Conservation (phyloP, 2,329 filamentous ascomycete genomes). For the Leptographium lundbergii region DNA sequence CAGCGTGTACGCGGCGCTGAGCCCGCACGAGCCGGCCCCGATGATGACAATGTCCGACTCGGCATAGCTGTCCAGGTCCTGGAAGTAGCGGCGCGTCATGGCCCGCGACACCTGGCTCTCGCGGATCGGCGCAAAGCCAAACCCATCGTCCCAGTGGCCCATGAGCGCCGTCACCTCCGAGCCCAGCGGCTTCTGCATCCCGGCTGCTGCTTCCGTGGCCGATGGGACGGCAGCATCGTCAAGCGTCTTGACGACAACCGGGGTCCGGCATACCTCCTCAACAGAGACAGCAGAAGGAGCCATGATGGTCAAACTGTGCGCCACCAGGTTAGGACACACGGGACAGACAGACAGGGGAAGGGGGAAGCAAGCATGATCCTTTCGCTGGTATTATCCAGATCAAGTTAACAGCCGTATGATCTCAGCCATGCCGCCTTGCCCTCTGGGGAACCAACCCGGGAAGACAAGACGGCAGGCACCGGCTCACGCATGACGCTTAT, state of each 20-base stretch:
- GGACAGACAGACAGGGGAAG: constrained; percentile 16
- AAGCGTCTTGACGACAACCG: constrained; percentile 24
- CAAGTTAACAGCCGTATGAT: constrained; percentile 26
- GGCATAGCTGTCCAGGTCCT: constrained; percentile 76
- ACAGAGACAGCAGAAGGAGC: constrained; percentile 51
- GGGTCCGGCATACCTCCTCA: background rate
- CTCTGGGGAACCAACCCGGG: background rate
- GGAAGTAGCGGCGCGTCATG: constrained; percentile 89
- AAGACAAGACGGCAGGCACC: constrained; percentile 8
- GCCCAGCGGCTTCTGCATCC: constrained; percentile 18
- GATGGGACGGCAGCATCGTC: constrained; percentile 20
- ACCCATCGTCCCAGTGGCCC: constrained; percentile 59
- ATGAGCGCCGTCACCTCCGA: constrained; percentile 29
- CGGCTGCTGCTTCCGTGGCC: constrained; percentile 26
- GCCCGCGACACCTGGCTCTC: constrained; percentile 86
- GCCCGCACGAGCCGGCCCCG: constrained; percentile 77
- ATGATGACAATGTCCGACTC: constrained; percentile 92
- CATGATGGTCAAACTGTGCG: constrained; percentile 42
- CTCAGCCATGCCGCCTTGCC: constrained; percentile 18
- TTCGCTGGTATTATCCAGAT: constrained; percentile 51
- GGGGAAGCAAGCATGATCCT: constrained; percentile 94
- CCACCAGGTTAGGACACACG: constrained; percentile 10
- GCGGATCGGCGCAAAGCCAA: constrained; percentile 75
- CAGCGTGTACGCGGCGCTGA: constrained; percentile 68
- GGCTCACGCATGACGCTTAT: constrained; percentile 12